These are phyloP conservation scores for Ilyonectria mors-panacis DNA, from an alignment of 2,329 filamentous ascomycete species.

Conservation along the genomic window DNA sequence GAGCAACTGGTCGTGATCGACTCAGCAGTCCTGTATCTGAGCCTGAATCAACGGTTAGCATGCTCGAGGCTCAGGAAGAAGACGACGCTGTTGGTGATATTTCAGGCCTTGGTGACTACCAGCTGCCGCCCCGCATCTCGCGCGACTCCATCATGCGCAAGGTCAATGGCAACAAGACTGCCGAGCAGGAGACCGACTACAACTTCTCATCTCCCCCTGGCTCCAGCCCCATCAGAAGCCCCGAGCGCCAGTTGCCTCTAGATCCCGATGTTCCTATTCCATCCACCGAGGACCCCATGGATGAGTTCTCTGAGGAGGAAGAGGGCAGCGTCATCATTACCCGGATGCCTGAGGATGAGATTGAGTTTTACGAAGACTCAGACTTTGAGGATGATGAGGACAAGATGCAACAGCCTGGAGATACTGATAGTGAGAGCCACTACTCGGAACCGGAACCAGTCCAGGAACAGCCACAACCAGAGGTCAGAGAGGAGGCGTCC, in stretches of 20 bases:
- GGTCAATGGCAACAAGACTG: slow-evolving; percentile 76
- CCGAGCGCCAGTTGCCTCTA: slow-evolving; percentile 71
- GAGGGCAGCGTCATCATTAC: slow-evolving; percentile 78
- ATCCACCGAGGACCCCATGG: slow-evolving; percentile 81
- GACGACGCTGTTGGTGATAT: slow-evolving; percentile 74
- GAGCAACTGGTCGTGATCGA: slow-evolving; percentile 69
- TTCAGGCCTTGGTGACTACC: slow-evolving; percentile 72
- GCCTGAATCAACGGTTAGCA: slow-evolving; percentile 52
- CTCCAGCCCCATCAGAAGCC: slow-evolving; percentile 63
- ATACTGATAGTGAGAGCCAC: slow-evolving; percentile 58
- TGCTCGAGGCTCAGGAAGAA: slow-evolving; percentile 61
- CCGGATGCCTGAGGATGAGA: slow-evolving; percentile 72
- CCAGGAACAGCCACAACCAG: slow-evolving; percentile 41
- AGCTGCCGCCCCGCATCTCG: slow-evolving; percentile 84
- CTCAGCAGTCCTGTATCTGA: slow-evolving; percentile 61
- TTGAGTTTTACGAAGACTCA: slow-evolving; percentile 72
- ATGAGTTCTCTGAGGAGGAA: slow-evolving; percentile 64
- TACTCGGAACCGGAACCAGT: slow-evolving; percentile 51
- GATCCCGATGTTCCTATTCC: slow-evolving; percentile 94
- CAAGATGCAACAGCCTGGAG: slow-evolving; percentile 63
- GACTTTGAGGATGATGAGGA: slow-evolving; percentile 73
- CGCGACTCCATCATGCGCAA: slow-evolving; percentile 93
- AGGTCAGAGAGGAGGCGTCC: slow-evolving; percentile 61
- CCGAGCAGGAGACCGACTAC: slow-evolving; percentile 73
- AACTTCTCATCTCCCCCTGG: slow-evolving; percentile 75